Evolutionary conservation across 2,329 filamentous ascomycete species (phyloP).

Genomic region (Tolypocladium tropicale): DNA sequence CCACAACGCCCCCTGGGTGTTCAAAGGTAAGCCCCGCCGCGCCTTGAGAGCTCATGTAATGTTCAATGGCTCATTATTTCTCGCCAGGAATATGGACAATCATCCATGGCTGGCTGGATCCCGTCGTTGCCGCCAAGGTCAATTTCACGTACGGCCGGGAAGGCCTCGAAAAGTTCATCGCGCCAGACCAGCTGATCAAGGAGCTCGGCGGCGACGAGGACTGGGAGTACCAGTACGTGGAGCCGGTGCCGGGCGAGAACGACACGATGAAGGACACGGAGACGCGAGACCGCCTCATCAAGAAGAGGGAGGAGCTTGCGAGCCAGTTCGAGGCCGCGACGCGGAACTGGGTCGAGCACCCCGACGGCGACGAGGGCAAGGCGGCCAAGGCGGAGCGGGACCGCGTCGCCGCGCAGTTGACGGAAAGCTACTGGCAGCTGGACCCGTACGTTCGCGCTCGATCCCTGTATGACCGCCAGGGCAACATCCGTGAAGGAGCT

Average conservation of each 20-base stretch:
- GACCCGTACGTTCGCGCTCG: constrained; percentile 80
- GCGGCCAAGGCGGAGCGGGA: constrained; percentile 47
- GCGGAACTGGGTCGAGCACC: constrained; percentile 56
- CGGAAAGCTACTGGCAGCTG: constrained; percentile 74
- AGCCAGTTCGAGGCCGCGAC: constrained; percentile 67
- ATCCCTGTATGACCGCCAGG: constrained; percentile 74
- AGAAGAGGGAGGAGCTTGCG: constrained; percentile 54
- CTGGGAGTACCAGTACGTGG: constrained; percentile 73
- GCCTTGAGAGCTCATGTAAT: no score
- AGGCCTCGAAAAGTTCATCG: constrained; percentile 71
- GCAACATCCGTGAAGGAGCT: constrained; percentile 58
- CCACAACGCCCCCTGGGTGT: constrained; percentile 95
- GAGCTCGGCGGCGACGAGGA: constrained; percentile 81
- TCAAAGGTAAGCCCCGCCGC: constrained; percentile 54
- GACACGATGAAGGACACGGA: constrained; percentile 55
- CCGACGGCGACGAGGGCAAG: constrained; percentile 30
- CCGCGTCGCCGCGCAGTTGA: constrained; percentile 51
- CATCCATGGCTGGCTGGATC: constrained; percentile 91
- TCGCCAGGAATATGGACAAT: constrained; percentile 77
- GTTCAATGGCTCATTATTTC: neutral
- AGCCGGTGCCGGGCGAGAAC: constrained; percentile 70
- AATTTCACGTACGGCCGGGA: constrained; percentile 78
- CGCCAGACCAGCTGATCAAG: constrained; percentile 58
- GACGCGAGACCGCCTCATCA: constrained; percentile 53
- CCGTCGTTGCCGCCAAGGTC: constrained; percentile 88